Base-by-base conservation (phyloP, 352 stramenopile species). In the Lagenidium giganteum region DNA sequence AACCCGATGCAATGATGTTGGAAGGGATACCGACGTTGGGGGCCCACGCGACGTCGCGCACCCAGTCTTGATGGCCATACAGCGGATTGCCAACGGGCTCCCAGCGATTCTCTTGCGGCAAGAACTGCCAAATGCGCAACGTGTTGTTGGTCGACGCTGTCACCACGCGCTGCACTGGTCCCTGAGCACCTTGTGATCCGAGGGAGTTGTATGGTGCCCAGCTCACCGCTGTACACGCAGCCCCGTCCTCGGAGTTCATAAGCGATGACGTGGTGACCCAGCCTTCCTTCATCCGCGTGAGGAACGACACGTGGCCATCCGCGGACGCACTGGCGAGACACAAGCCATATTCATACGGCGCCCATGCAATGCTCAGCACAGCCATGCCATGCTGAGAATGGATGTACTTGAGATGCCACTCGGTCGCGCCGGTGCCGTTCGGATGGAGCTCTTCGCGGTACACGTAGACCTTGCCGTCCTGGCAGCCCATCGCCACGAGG, bases 151-250 rank as follows among this genome's bases (percentile, higher is more conserved):
- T 75, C 11, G 79, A 88, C 24, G 70, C 82, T 23, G 76, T 87
- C 20, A 87, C 71, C 36, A 93, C 70, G 27, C 82, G 79, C 42
- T 90, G 76, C 25, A 91, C 58, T 0, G 72, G 71, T 3, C 79
- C 79, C 40, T 75, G 61, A 1, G 66, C 13, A 7, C 74, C 73
- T 27, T 93, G 82, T 2, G 74, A 83, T 4, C 82, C 79, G n/a
- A 91, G 56, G 26, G 82, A 88, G 43, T 91, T 93, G 73, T 90
- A 93, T 13, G 82, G 82, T 18, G 82, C 82, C 82, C 82, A 93
- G 34, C 78, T 91, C 62, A 93, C 76, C 3, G 73, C 64, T 30
- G 73, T 84, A 53, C 79, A 88, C n/a, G 64, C 79, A 24, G 68
- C 73, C 16, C 78, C 74, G 38, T 89, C 76, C 14, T 78, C 70